Base-by-base conservation (phyloP, 2,329 filamentous ascomycete genomes). In the Exutisphaerella laricina region DNA sequence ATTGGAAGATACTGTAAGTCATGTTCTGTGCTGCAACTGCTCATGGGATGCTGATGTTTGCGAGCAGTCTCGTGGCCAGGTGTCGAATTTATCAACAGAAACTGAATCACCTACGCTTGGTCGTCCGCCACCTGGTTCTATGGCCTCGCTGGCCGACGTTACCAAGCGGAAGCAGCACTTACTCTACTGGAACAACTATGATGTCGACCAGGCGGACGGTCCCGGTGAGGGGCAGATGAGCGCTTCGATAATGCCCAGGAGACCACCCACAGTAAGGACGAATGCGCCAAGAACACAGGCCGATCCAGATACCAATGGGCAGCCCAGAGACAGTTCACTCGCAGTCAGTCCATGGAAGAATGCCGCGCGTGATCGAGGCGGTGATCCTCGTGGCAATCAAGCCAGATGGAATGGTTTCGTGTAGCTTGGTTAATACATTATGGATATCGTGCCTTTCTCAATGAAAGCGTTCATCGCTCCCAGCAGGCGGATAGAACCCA, bases 401-500 rank as follows among this genome's bases (percentile, higher is more conserved):
- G 28, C 39, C 21, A 41, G 16, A 10, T 25, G 30, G 30, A 17
- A 33, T 17, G 30, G 30, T 7, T 17, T n/a, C n/a, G n/a, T n/a
- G n/a, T n/a, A n/a, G n/a, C n/a, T n/a, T n/a, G n/a, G n/a, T n/a
- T n/a, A n/a, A n/a, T n/a, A n/a, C n/a, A n/a, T n/a, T n/a, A n/a
- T n/a, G n/a, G n/a, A n/a, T n/a, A n/a, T n/a, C n/a, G n/a, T n/a
- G n/a, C n/a, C n/a, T n/a, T n/a, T 17, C 12, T 61, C 48, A 67
- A 34, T 66, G 56, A 38, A 61, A 62, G 17, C 61, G 59, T 41
- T 66, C 50, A 2, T 60, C 53, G 39, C 53, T 62, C 2, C 69
- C 70, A 30, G 63, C 62, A 20, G 61, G 64, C 5, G 65, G 64
- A 58, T 70, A 73, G 50, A 70, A 74, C 1, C 56, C 67, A 0